These are phyloP conservation scores for Colletotrichum shisoi DNA, from an alignment of 2,329 filamentous ascomycete genomes.

Conservation along the genomic window DNA sequence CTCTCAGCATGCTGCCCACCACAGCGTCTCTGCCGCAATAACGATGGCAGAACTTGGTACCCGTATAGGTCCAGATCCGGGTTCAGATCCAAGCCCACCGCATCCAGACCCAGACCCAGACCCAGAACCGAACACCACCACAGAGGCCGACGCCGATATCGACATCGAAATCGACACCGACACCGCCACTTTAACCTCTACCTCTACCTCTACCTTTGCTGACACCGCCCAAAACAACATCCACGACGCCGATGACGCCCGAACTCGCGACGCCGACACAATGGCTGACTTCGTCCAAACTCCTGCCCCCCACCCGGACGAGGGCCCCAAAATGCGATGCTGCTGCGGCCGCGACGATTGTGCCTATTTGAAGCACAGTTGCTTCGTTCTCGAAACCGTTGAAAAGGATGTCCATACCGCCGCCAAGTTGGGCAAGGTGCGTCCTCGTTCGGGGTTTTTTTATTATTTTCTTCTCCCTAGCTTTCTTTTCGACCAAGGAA, in stretches of 20 bases:
- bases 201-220: background rate
- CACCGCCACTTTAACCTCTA: background rate
- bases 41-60: constrained; percentile 34
- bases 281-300: constrained; percentile 39
- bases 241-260: constrained; percentile 19
- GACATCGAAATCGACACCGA: constrained; percentile 17
- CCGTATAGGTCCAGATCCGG: constrained; percentile 3
- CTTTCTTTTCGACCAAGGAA: constrained; percentile 17
- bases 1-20: constrained; percentile 35
- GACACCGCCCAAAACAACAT: constrained; percentile 4
- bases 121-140: constrained; percentile 4
- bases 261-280: constrained; percentile 27
- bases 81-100: background rate
- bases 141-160: background rate
- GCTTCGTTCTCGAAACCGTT: constrained; percentile 76
- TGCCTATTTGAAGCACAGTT: constrained; percentile 81
- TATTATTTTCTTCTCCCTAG: constrained; percentile 11
- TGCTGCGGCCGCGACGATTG: constrained; percentile 88
- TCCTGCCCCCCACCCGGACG: constrained; percentile 34
- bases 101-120: background rate
- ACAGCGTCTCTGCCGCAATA: constrained; percentile 34
- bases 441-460: constrained; percentile 56
- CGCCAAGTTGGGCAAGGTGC: constrained; percentile 89
- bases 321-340: constrained; percentile 63
- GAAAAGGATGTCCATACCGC: constrained; percentile 89